These are phyloP conservation scores for Euphorbia tirucalli DNA, from an alignment of 345 rosid species.

Conservation along the genomic window DNA sequence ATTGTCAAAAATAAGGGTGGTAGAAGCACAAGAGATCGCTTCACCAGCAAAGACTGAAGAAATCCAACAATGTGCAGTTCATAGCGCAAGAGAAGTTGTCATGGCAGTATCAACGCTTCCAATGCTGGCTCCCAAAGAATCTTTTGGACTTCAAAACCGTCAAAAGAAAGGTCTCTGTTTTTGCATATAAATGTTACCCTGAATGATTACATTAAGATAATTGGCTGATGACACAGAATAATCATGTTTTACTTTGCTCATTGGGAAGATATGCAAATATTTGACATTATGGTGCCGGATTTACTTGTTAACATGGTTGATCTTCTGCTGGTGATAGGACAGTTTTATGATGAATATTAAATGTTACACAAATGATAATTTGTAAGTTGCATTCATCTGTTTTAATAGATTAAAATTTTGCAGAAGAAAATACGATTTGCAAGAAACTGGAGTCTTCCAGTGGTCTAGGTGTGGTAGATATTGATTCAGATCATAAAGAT, in stretches of 20 bases:
- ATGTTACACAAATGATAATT: not conserved
- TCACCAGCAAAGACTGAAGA: conserved; percentile 31
- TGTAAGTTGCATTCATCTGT: conserved; percentile 9
- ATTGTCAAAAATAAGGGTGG: conserved; percentile 70
- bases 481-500: conserved; percentile 66
- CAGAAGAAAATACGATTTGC: conserved; percentile 45
- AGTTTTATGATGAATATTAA: conserved; percentile 2
- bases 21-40: conserved; percentile 37
- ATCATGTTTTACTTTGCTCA: not conserved
- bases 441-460: conserved; percentile 28
- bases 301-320: conserved; percentile 8
- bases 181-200: not conserved
- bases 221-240: not conserved
- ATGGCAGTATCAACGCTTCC: conserved; percentile 19
- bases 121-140: conserved; percentile 15
- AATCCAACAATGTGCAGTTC: conserved; percentile 23
- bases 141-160: conserved; percentile 17
- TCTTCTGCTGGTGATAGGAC: not conserved
- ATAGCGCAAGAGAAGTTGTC: conserved; percentile 20
- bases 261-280: not conserved
- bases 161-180: conserved; percentile 33
- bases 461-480: conserved; percentile 49
- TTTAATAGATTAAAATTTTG: conserved; percentile 32
- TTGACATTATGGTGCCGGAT: not conserved
- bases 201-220: not conserved